These are phyloP conservation scores for Parmelia sp. DNA, from an alignment of 495 filamentous ascomycete genomes.

Conservation along the genomic window DNA sequence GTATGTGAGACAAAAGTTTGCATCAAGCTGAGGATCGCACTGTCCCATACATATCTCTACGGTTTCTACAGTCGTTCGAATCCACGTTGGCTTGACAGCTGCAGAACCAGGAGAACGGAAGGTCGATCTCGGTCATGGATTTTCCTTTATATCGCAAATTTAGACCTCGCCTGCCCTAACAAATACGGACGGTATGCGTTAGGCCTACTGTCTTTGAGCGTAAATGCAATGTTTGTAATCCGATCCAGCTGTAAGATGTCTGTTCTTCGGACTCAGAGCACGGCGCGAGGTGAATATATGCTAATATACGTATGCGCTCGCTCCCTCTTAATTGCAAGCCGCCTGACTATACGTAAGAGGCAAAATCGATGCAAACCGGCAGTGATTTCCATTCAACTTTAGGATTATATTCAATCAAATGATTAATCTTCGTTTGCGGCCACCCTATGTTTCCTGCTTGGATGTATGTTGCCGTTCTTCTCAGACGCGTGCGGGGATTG, in stretches of 20 bases:
- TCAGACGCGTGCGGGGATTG: constrained; percentile 23
- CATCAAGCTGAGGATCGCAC: neutral
- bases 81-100: neutral
- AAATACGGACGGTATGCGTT: neutral
- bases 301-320: neutral
- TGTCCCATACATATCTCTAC: neutral
- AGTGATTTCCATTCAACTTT: neutral
- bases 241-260: neutral
- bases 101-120: neutral
- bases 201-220: neutral
- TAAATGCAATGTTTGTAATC: neutral
- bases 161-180: neutral
- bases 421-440: neutral
- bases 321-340: neutral
- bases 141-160: neutral
- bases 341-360: neutral
- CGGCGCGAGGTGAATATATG: neutral
- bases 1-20: neutral
- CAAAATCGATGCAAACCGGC: neutral
- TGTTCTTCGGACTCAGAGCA: neutral
- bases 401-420: neutral
- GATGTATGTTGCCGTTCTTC: constrained; percentile 48
- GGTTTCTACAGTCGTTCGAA: neutral
- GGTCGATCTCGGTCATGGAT: neutral
- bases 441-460: constrained; percentile 51